A percentile compares a stretch with the other conserved stretches of the same genome.
phyloP scores from a whole-genome alignment of 176 grass and related monocot species.

The Poa annua region DNA sequence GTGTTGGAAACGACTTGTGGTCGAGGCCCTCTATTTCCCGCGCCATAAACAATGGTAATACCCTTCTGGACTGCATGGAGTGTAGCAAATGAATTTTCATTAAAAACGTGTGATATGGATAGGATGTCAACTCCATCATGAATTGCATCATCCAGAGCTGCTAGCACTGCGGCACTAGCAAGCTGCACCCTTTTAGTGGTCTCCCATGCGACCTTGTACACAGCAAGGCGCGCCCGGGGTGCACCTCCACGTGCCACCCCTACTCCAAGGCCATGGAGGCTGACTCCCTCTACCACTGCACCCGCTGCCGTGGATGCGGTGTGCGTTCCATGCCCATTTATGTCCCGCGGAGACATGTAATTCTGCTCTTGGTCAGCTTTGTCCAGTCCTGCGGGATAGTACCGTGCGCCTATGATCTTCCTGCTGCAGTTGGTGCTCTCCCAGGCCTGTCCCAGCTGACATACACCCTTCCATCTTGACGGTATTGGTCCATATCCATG shows the following conservation, averaged over 20 bases:
- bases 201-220: slow-evolving; percentile 46
- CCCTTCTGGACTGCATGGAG: slow-evolving; percentile 55
- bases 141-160: slow-evolving; percentile 57
- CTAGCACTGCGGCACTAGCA: slow-evolving; percentile 31
- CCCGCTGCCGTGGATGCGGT: slow-evolving; percentile 39
- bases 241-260: slow-evolving; percentile 49
- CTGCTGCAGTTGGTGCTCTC: slow-evolving; percentile 34
- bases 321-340: slow-evolving; percentile 36
- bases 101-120: slow-evolving; percentile 29
- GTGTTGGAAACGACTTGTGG: slow-evolving; percentile 38
- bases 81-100: slow-evolving; percentile 23
- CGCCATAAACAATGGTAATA: slow-evolving; percentile 49
- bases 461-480: slow-evolving; percentile 44
- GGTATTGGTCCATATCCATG: slow-evolving; percentile 30
- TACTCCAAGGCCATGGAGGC: slow-evolving; percentile 31
- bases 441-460: slow-evolving; percentile 44
- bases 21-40: slow-evolving; percentile 40
- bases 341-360: slow-evolving; percentile 45
- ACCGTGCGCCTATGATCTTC: slow-evolving; percentile 44
- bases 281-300: slow-evolving; percentile 36
- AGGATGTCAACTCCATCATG: slow-evolving; percentile 54
- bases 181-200: not conserved
- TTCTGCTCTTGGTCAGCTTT: slow-evolving; percentile 3
- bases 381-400: slow-evolving; percentile 41
- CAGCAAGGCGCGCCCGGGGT: slow-evolving; percentile 48